Evolutionary conservation across 2,329 filamentous ascomycete species (phyloP), one percentile per base, ranked within the genome.

Genomic region (Samsoniella hepiali): DNA sequence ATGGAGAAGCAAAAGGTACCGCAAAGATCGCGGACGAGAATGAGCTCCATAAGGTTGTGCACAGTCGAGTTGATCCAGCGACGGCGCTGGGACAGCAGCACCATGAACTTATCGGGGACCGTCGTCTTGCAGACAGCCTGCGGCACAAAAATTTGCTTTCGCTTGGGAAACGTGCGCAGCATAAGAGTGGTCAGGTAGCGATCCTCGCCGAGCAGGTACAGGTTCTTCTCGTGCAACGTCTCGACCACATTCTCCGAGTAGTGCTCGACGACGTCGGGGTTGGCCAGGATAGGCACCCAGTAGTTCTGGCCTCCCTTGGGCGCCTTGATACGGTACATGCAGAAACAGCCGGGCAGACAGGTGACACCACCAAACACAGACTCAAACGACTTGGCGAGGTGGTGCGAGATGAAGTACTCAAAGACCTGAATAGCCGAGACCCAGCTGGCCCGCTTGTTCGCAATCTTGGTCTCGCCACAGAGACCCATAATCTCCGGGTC

Each of bases 1-100:
- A 99, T 99, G 77, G 92, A 97, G 82, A 99, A 99, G 82, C 96
- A 99, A 81, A 99, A 99, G 3, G 95, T 99, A 68, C 95, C 95
- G 73, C 95, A 99, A 17, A 99, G 85, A 80, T 99, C 95, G 67
- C 93, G 88, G 51, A 99, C 96, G 40, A 99, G 85, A 59, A 98
- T 88, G 65, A 99, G 86, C 77, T 99, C 95, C 91, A 99, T 97
- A 51, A 99, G 82, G 74, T 99, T 99, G 82, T 99, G 95, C 57
- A 99, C 90, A 5, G 95, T 99, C 75, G 92, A 97, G 85, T 99
- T 99, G 79, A 99, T 99, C 95, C 95, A 99, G 76, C 95, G 88
- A 76, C 95, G 91, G 71, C 95, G 88, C 77, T 99, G 95, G 34
- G 94, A 98, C 38, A 99, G 83, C 42, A 99, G 81, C 58, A 99